Percentiles rank a stretch among this genome's conserved stretches.
Evolutionary conservation across 192 early-diverging fungal species (phyloP).

Genomic region (Jimgerdemannia flammicorona): DNA sequence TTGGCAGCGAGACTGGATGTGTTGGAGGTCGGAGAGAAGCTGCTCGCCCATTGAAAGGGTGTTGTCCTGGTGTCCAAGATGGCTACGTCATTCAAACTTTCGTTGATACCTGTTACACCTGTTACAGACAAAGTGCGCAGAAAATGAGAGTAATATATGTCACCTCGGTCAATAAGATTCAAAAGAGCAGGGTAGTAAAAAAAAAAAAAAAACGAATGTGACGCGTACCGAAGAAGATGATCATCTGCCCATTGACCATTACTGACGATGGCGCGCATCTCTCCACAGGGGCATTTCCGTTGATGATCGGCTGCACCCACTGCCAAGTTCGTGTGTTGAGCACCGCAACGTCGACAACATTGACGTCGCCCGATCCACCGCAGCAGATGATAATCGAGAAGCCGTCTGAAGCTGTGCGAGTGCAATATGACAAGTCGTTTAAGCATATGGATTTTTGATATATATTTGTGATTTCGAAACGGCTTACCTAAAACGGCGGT

Average conservation of each 20-base stretch:
- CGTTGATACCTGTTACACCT: no score
- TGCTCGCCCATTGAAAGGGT: no score
- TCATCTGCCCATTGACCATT: not conserved
- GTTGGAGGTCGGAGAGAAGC: no score
- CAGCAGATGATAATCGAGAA: not conserved
- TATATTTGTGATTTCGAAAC: not conserved
- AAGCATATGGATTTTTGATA: not conserved
- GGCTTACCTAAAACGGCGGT: not conserved
- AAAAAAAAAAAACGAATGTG: no score
- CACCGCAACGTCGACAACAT: not conserved
- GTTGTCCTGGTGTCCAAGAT: no score
- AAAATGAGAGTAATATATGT: no score
- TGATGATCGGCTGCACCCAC: not conserved
- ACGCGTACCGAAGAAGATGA: not conserved
- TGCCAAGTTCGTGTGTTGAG: not conserved
- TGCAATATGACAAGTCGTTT: not conserved
- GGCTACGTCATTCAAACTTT: no score
- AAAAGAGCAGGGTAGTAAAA: no score
- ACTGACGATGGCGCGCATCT: not conserved
- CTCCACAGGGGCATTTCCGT: not conserved
- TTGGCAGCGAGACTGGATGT: no score
- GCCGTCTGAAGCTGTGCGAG: not conserved
- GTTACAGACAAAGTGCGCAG: no score
- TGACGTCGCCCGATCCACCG: not conserved
- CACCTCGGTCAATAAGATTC: no score